Evolutionary conservation across 371 early-diverging fungal species (phyloP), one percentile per base, ranked within the genome.

Genomic region (Dinochytrium kinnereticum): DNA sequence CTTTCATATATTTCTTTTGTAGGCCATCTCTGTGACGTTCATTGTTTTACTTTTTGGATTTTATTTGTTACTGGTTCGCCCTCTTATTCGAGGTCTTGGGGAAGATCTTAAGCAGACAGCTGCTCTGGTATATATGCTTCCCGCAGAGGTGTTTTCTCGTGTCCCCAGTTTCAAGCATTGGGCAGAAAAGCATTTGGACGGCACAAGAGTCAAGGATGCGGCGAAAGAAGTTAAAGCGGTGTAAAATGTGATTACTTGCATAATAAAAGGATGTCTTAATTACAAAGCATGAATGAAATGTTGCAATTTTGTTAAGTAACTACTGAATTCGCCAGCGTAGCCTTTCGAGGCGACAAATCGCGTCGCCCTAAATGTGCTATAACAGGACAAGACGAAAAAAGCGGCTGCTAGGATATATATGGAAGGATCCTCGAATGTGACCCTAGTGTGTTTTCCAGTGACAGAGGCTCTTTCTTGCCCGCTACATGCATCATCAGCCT

Each of bases 121-220:
- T 0, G 76, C 66, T 3, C 59, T 76, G 0, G 69, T 76, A 0
- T 68, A 72, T 44, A 76, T 76, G 76, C 50, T 76, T 13, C 76
- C 76, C 15, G 10, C 72, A 1, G 69, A 76, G 38, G 57, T 76
- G 13, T 51, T 76, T 49, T 2, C 57, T 13, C 59, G 65, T 1
- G 75, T 75, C 15, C 75, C 75, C n/a, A 75, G 71, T 51, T 75
- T 75, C 36, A 17, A 38, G 10, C 31, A 51, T 5, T 75, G 75
- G 75, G 71, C 67, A 0, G 67, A 66, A 40, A 26, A 40, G 40
- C 28, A 66, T 17, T 10, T 66, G 13, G 10, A 66, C 61, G 61
- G 61, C 57, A 15, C 49, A 10, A 10, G 49, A 44, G 13, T 21
- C 49, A 44, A 44, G 49, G 49, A 44, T 21, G 10, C 49, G 13